phyloP scores from a whole-genome alignment of 345 rosid species.

The Conringia planisiliqua region DNA sequence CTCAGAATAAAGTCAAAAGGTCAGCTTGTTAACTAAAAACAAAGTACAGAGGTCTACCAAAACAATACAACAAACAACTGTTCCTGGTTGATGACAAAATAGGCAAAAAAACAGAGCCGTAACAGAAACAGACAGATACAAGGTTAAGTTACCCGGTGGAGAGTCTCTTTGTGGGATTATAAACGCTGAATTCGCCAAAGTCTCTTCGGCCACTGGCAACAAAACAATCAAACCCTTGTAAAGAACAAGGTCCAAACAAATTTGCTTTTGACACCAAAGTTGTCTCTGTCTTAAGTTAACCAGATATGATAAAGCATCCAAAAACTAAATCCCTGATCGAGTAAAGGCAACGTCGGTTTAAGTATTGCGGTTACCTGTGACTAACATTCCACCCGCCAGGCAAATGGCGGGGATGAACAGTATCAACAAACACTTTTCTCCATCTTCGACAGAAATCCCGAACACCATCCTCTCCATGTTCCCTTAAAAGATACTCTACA shows the following conservation, averaged over 20 bases:
- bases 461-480: slow-evolving; percentile 75
- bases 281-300: not conserved
- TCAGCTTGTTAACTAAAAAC: not conserved
- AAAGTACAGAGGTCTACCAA: not conserved
- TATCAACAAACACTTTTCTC: slow-evolving; percentile 90
- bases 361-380: slow-evolving; percentile 42
- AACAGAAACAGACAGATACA: not conserved
- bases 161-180: slow-evolving; percentile 56
- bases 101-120: not conserved
- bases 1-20: not conserved
- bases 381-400: slow-evolving; percentile 89
- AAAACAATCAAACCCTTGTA: slow-evolving; percentile 55
- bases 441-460: slow-evolving; percentile 79
- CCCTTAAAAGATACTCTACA: slow-evolving; percentile 59
- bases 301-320: not conserved
- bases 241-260: slow-evolving; percentile 24
- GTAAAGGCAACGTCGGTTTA: not conserved
- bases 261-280: not conserved
- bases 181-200: slow-evolving; percentile 88
- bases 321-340: not conserved
- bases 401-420: slow-evolving; percentile 71
- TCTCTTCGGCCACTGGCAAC: slow-evolving; percentile 87
- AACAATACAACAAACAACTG: slow-evolving; percentile 18
- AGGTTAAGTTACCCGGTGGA: slow-evolving; percentile 3
- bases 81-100: not conserved